Percentiles rank a stretch among this genome's conserved stretches.
Conservation (phyloP, 2,329 filamentous ascomycete genomes). For the Trichophyton rubrum region DNA sequence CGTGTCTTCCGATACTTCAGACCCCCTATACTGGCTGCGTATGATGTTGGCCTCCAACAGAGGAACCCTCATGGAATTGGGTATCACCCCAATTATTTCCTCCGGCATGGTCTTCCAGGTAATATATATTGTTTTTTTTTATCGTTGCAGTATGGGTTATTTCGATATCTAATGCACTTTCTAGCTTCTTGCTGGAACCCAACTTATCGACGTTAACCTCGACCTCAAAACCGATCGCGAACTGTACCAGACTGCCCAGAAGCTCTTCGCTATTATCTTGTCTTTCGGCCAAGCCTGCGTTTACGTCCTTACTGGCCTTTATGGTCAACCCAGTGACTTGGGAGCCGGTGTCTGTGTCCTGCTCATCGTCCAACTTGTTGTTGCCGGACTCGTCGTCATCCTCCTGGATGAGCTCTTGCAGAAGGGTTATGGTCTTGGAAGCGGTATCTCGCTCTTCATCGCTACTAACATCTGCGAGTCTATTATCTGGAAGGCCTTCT, state of each 20-base stretch:
- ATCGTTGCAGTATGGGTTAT: neutral
- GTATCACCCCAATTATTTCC: slow-evolving; percentile 97
- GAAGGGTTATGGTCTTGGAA: slow-evolving; percentile 97
- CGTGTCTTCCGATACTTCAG: slow-evolving; percentile 95
- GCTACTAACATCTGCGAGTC: slow-evolving; percentile 99
- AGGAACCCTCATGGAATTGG: slow-evolving; percentile 89
- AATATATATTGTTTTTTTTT: slow-evolving; percentile 9
- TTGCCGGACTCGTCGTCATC: slow-evolving; percentile 97
- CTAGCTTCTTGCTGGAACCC: slow-evolving; percentile 86
- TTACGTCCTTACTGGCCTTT: slow-evolving; percentile 95
- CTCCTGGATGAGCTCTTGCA: slow-evolving; percentile 97
- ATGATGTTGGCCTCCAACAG: slow-evolving; percentile 99
- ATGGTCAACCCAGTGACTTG: slow-evolving; percentile 90
- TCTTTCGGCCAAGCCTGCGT: slow-evolving; percentile 96
- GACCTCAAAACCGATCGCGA: slow-evolving; percentile 99
- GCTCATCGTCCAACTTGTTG: slow-evolving; percentile 91
- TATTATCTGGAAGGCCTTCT: slow-evolving; percentile 99
- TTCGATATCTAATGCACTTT: neutral
- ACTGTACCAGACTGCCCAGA: slow-evolving; percentile 99
- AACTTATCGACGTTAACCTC: slow-evolving; percentile 99
- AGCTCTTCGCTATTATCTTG: slow-evolving; percentile 94
- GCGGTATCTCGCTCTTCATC: slow-evolving; percentile 98
- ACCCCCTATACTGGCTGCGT: slow-evolving; percentile 97
- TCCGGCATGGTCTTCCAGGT: slow-evolving; percentile 98
- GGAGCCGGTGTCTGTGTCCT: slow-evolving; percentile 97